Conservation (phyloP, 108 stramenopile species). For the Schizochytrium sp. region DNA sequence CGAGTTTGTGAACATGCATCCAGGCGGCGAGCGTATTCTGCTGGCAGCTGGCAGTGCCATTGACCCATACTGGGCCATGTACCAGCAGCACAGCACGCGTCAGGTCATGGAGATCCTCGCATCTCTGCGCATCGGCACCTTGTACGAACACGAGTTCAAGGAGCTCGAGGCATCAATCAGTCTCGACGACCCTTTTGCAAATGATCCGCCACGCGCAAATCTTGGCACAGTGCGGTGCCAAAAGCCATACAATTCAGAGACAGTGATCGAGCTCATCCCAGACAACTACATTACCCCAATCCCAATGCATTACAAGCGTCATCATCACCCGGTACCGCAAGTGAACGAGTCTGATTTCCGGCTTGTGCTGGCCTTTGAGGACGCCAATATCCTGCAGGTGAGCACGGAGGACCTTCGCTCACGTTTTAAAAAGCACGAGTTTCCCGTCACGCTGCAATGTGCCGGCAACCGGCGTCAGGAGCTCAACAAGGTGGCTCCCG, state of each 20-base stretch:
- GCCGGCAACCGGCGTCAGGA: slow-evolving; percentile 87
- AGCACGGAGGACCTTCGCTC: slow-evolving; percentile 58
- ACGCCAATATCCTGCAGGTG: slow-evolving; percentile 43
- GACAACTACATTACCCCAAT: slow-evolving; percentile 64
- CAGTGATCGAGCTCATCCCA: slow-evolving; percentile 48
- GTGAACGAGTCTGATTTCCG: slow-evolving; percentile 50
- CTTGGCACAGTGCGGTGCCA: slow-evolving; percentile 34
- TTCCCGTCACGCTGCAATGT: slow-evolving; percentile 84
- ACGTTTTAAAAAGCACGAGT: slow-evolving; percentile 54
- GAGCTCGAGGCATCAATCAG: not conserved
- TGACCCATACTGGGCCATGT: slow-evolving; percentile 71
- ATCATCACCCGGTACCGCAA: slow-evolving; percentile 68
- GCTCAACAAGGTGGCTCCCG: slow-evolving; percentile 64
- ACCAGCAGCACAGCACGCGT: slow-evolving; percentile 40
- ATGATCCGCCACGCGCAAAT: slow-evolving; percentile 56
- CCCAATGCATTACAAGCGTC: slow-evolving; percentile 62
- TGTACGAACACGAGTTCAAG: not conserved
- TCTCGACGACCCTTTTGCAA: slow-evolving; percentile 38
- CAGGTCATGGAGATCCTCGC: slow-evolving; percentile 23
- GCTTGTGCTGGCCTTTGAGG: slow-evolving; percentile 18
- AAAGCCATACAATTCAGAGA: slow-evolving; percentile 66
- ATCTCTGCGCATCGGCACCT: slow-evolving; percentile 21
- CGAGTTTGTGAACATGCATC: slow-evolving; percentile 73
- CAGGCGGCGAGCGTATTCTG: slow-evolving; percentile 83
- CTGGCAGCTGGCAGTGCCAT: slow-evolving; percentile 66